A percentile compares a stretch with the other conserved stretches of the same genome.
Evolutionary conservation across 495 filamentous ascomycete genomes (phyloP).

Genomic region (Astrothelium subdiscretum): DNA sequence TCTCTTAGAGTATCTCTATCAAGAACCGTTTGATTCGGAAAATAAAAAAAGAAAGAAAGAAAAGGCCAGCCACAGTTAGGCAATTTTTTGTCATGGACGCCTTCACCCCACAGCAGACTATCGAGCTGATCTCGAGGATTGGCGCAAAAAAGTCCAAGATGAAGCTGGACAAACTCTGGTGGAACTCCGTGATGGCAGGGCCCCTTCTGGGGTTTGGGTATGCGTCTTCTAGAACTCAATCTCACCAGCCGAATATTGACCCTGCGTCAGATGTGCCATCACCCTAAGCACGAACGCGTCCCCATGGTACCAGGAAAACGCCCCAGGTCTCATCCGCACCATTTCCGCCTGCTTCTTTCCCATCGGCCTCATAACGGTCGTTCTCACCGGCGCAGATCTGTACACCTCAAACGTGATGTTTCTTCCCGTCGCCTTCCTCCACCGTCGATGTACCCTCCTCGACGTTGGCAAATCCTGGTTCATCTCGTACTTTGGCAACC

Average conservation of each 20-base stretch:
- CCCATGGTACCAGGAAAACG: constrained; percentile 50
- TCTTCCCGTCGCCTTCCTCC: constrained; percentile 40
- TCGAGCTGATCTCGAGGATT: constrained; percentile 14
- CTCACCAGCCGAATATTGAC: not conserved
- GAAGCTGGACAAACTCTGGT: constrained; percentile 15
- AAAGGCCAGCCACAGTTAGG: not conserved
- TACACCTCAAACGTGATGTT: constrained; percentile 51
- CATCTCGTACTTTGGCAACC: constrained; percentile 47
- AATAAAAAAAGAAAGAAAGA: not conserved
- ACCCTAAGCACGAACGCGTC: constrained; percentile 39
- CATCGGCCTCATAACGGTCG: constrained; percentile 46
- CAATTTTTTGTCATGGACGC: constrained; percentile 2
- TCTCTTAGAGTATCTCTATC: not conserved
- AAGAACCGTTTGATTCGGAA: not conserved
- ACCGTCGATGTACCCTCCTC: constrained; percentile 37
- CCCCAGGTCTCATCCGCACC: constrained; percentile 44
- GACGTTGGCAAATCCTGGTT: constrained; percentile 44
- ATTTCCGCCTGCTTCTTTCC: constrained; percentile 45
- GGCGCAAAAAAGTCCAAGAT: constrained; percentile 16
- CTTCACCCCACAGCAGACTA: constrained; percentile 12
- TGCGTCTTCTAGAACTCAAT: not conserved
- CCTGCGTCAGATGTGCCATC: constrained; percentile 30
- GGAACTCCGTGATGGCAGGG: constrained; percentile 11
- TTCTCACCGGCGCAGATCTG: constrained; percentile 46
- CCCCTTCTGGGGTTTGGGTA: constrained; percentile 13